Conservation (phyloP, 106 monocot species). For the Dendrobium catenatum region DNA sequence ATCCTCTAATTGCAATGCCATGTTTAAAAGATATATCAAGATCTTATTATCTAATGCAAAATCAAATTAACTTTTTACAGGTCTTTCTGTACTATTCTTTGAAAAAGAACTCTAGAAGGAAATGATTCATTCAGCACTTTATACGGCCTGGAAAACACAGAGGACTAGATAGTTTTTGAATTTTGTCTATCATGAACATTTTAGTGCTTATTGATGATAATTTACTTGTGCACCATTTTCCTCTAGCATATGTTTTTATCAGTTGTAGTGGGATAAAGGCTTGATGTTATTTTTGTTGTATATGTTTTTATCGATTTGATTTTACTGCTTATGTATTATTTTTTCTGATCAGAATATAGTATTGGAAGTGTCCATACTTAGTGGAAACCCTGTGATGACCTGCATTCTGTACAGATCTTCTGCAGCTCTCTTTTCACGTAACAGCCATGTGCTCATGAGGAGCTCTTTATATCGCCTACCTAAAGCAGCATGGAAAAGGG, state of each 20-base stretch:
- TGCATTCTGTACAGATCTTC: constrained; percentile 3
- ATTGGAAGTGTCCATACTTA: not conserved
- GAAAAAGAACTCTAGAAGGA: not conserved
- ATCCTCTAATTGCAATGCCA: not conserved
- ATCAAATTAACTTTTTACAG: not conserved
- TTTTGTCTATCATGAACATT: not conserved
- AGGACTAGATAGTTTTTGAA: not conserved
- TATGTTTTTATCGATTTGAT: not conserved
- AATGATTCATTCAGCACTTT: not conserved
- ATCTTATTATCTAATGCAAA: not conserved
- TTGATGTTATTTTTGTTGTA: not conserved
- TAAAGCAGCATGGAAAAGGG: constrained; percentile 27
- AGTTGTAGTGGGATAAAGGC: not conserved
- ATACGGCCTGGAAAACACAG: not conserved
- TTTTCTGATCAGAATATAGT: not conserved
- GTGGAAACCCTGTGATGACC: not conserved
- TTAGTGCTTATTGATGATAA: no score
- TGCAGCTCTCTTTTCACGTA: not conserved
- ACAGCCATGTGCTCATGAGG: constrained; percentile 27
- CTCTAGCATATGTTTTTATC: not conserved
- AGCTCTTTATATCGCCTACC: constrained; percentile 40
- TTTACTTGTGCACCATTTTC: not conserved
- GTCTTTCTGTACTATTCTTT: not conserved
- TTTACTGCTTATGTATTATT: not conserved
- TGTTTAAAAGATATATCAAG: not conserved